phyloP scores from a whole-genome alignment of 108 stramenopile species.

The Discostella stelligeroides region DNA sequence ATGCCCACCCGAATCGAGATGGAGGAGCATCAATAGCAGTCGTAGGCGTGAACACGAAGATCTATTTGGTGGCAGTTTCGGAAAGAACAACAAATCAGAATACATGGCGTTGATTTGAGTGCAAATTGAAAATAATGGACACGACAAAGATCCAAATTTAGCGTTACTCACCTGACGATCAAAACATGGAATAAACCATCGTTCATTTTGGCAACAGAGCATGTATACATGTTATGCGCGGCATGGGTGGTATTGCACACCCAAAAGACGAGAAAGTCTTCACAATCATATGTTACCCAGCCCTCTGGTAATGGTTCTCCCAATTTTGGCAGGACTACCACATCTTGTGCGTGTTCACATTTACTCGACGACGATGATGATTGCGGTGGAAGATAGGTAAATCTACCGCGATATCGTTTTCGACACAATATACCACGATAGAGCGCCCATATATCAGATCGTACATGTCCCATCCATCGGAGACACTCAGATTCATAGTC shows the following conservation, averaged over 20 bases:
- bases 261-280: constrained; percentile 85
- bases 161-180: constrained; percentile 61
- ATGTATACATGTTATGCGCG: constrained; percentile 57
- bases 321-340: constrained; percentile 54
- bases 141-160: background rate
- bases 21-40: constrained; percentile 63
- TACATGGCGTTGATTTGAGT: too few relatives aligned
- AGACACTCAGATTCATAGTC: constrained; percentile 86
- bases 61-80: constrained; percentile 8
- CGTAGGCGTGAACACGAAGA: constrained; percentile 56
- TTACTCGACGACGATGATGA: background rate
- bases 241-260: constrained; percentile 80
- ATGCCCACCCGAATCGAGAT: constrained; percentile 76
- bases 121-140: too few relatives aligned
- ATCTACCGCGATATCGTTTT: constrained; percentile 60
- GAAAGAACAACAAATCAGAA: background rate
- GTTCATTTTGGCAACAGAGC: constrained; percentile 68
- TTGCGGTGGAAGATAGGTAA: constrained; percentile 72
- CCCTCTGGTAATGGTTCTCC: constrained; percentile 51
- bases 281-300: constrained; percentile 72
- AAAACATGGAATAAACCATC: constrained; percentile 84
- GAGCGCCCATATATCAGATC: constrained; percentile 82
- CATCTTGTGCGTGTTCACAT: background rate
- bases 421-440: constrained; percentile 62
- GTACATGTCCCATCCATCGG: constrained; percentile 69